Base-by-base conservation (phyloP, 2,329 filamentous ascomycete species). In the Clarireedia hainanense region DNA sequence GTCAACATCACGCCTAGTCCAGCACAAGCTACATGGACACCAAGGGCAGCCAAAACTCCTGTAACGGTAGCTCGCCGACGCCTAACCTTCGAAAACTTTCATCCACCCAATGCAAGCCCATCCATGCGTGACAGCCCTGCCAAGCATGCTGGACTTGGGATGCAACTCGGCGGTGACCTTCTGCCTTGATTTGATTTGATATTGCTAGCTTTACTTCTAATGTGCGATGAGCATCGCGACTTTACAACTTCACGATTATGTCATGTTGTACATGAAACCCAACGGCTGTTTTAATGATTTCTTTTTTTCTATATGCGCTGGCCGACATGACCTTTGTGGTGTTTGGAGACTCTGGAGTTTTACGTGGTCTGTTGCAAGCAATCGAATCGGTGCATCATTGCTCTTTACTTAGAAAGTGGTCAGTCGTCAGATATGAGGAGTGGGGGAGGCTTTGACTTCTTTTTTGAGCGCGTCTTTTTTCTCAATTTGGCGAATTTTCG, bases 1-100 rank as follows among this genome's bases (percentile, higher is more conserved):
- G 86, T 97, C 69, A 96, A 97, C 73, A 92, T 97, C 70, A 96
- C 94, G 6, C 94, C 94, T 0, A 96, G 90, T 67, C 94, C 94
- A 20, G 94, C 90, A 26, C 94, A 96, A 74, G 89, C 84, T 63
- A 80, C 85, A 9, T 96, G 91, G 88, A 70, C 66, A 26, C 67
- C 67, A 15, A 52, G 63, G 24, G 63, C 62, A 4, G 54, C 47
- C 14, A 67, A 67, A 47, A 69, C 67, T 6, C 65, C 67, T 5
- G 54, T 63, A 12, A 63, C 63, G 5, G 59, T 67, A 3, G 57
- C 59, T 30, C 59, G 67, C 45, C 55, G 64, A 52, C 62, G 63
- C 17, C 57, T 69, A 6, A 65, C 63, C 4, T 68, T 67, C 54
- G 67, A 68, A 10, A 64, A 61, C 48, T 60, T 61, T 40, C 47